These are phyloP conservation scores for Parmales sp. DNA, from an alignment of 108 stramenopile genomes.

Conservation along the genomic window DNA sequence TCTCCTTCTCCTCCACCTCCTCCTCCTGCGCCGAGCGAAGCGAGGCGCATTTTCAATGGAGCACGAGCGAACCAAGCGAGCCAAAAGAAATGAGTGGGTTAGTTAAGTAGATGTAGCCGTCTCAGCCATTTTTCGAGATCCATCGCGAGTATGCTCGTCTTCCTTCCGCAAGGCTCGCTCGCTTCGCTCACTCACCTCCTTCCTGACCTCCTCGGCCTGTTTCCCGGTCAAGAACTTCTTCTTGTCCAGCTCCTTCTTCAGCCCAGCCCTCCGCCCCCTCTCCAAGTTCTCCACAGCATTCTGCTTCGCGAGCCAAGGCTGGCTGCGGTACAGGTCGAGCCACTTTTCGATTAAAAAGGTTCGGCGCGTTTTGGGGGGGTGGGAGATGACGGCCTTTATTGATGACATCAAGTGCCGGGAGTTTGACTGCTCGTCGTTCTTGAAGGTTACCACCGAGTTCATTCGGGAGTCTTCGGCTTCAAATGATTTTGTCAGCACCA, in stretches of 20 bases:
- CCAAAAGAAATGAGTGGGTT: no score
- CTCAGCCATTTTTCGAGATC: background rate
- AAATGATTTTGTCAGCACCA: background rate
- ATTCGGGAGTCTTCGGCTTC: background rate
- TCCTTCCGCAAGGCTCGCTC: no score
- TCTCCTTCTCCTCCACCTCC: background rate
- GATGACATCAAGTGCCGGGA: background rate
- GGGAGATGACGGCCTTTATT: background rate
- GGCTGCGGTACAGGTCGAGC: slow-evolving; percentile 9
- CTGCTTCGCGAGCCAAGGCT: slow-evolving; percentile 14
- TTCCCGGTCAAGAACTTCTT: slow-evolving; percentile 3
- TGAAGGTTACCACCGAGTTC: background rate
- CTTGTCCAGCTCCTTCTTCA: background rate
- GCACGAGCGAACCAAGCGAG: no score
- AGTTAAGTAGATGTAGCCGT: no score
- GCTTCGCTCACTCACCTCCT: no score
- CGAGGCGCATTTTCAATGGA: no score
- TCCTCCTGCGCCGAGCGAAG: no score
- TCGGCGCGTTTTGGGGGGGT: background rate
- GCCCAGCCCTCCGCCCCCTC: background rate
- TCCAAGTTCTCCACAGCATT: background rate
- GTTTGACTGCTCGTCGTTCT: background rate
- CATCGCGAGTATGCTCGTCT: no score
- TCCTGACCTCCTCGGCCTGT: background rate
- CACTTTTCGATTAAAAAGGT: slow-evolving; percentile 2